A percentile compares a stretch with the other conserved stretches of the same genome.
Conservation (phyloP, 2,329 filamentous ascomycete species). For the Ophiostoma sp. region DNA sequence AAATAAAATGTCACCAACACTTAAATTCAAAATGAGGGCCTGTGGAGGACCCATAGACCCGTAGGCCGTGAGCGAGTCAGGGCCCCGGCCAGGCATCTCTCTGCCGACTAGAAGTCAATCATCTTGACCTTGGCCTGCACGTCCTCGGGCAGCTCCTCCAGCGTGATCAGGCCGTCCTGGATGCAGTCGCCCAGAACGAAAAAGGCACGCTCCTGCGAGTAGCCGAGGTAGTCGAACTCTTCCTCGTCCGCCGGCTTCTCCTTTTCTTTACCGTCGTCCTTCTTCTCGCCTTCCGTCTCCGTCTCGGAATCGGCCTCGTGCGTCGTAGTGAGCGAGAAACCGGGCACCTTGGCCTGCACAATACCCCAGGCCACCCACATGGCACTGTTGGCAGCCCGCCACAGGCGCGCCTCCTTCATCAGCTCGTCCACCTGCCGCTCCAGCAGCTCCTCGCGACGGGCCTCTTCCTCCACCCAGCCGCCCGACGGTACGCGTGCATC, state of each 20-base stretch:
- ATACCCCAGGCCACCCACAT: conserved; percentile 96
- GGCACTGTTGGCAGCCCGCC: conserved; percentile 81
- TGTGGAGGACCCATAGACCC: too few species aligned
- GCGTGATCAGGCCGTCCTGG: conserved; percentile 64
- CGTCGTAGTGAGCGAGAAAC: conserved; percentile 43
- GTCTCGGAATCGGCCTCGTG: conserved; percentile 31
- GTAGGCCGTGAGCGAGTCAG: too few species aligned
- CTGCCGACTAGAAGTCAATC: conserved; percentile 46
- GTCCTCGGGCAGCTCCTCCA: conserved; percentile 69
- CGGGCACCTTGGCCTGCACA: conserved; percentile 83
- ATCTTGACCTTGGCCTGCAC: conserved; percentile 62
- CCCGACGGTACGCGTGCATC: conserved; percentile 61
- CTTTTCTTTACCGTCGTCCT: conserved; percentile 42
- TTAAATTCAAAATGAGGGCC: too few species aligned
- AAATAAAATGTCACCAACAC: neutral
- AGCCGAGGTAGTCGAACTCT: conserved; percentile 88
- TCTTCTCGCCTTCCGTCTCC: conserved; percentile 23
- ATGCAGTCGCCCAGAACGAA: conserved; percentile 95
- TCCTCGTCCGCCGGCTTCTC: conserved; percentile 39
- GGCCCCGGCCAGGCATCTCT: neutral
- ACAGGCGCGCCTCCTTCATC: conserved; percentile 72
- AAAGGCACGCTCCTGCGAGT: conserved; percentile 82
- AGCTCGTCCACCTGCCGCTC: conserved; percentile 66
- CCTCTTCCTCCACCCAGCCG: conserved; percentile 57
- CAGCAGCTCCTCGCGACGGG: conserved; percentile 54